These are phyloP conservation scores for Pistacia vera DNA, from an alignment of 345 rosid species.

Conservation along the genomic window DNA sequence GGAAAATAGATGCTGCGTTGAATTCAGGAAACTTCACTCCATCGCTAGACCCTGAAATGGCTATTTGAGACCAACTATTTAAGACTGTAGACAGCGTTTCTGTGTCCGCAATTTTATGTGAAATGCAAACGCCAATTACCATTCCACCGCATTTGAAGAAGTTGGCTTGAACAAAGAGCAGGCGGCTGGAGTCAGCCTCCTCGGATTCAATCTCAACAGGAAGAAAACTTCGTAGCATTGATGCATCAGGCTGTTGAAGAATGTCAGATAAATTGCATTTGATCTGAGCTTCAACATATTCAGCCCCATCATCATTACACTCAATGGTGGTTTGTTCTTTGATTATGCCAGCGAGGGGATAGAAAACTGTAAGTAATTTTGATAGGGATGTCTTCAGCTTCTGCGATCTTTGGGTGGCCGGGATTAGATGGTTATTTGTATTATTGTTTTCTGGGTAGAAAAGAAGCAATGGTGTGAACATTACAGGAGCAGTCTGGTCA, in stretches of 20 bases:
- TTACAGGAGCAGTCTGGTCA: slow-evolving; percentile 33
- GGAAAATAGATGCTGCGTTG: background rate
- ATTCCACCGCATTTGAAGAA: slow-evolving; percentile 30
- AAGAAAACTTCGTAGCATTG: slow-evolving; percentile 16
- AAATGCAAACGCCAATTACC: slow-evolving; percentile 21
- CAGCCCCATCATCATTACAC: slow-evolving; percentile 23
- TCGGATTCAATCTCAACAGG: slow-evolving; percentile 16
- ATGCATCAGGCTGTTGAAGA: slow-evolving; percentile 15
- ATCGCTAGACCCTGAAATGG: background rate
- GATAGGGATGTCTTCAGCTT: slow-evolving; percentile 25
- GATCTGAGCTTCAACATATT: slow-evolving; percentile 25
- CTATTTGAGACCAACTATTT: slow-evolving; percentile 22
- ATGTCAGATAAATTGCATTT: slow-evolving; percentile 6
- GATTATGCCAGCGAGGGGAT: slow-evolving; percentile 27
- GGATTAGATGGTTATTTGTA: background rate
- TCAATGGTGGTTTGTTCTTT: slow-evolving; percentile 11
- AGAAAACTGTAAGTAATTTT: slow-evolving; percentile 16
- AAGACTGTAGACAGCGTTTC: slow-evolving; percentile 12
- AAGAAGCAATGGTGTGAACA: slow-evolving; percentile 21
- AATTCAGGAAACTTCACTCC: background rate
- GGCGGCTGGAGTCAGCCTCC: background rate
- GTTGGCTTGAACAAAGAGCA: slow-evolving; percentile 25
- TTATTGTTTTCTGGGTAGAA: slow-evolving; percentile 10
- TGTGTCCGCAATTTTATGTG: slow-evolving; percentile 30
- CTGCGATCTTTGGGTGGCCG: background rate